A percentile compares a stretch with the other conserved stretches of the same genome.
phyloP scores from a whole-genome alignment of 2,329 filamentous ascomycete genomes.

The Elsinoe necatrix region DNA sequence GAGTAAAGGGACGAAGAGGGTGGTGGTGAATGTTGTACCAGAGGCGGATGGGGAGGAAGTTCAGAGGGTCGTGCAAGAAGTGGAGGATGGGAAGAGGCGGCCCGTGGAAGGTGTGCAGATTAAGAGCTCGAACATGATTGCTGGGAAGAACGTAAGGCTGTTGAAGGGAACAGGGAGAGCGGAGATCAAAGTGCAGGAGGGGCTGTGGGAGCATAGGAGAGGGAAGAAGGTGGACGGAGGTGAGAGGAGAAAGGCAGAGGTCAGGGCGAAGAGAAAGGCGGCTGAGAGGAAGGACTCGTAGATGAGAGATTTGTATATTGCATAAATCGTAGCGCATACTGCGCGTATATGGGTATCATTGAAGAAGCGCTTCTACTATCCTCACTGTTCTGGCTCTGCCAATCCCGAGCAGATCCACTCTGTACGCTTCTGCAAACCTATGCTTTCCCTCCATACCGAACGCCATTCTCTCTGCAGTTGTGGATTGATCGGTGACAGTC shows the following conservation, averaged over 20 bases:
- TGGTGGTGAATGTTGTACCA: constrained; percentile 52
- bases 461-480: not conserved
- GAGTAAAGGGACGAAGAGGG: constrained; percentile 47
- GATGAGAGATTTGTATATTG: constrained; percentile 4
- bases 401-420: not conserved
- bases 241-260: constrained; percentile 78
- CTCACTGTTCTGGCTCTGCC: not conserved
- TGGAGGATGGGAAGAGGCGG: constrained; percentile 37
- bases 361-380: not conserved
- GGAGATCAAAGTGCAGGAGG: constrained; percentile 64
- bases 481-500: not conserved
- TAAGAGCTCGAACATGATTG: constrained; percentile 58
- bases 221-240: constrained; percentile 94
- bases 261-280: constrained; percentile 76
- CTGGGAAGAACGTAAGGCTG: constrained; percentile 64
- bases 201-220: constrained; percentile 83
- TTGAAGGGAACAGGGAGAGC: constrained; percentile 58
- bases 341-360: constrained; percentile 12
- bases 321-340: constrained; percentile 2
- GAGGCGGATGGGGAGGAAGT: constrained; percentile 36
- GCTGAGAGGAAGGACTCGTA: constrained; percentile 65
- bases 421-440: not conserved
- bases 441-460: not conserved
- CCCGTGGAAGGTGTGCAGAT: constrained; percentile 60
- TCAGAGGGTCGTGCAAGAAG: constrained; percentile 49